These are phyloP conservation scores for Aspergillus campestris DNA, from an alignment of 495 filamentous ascomycete genomes.

Conservation along the genomic window DNA sequence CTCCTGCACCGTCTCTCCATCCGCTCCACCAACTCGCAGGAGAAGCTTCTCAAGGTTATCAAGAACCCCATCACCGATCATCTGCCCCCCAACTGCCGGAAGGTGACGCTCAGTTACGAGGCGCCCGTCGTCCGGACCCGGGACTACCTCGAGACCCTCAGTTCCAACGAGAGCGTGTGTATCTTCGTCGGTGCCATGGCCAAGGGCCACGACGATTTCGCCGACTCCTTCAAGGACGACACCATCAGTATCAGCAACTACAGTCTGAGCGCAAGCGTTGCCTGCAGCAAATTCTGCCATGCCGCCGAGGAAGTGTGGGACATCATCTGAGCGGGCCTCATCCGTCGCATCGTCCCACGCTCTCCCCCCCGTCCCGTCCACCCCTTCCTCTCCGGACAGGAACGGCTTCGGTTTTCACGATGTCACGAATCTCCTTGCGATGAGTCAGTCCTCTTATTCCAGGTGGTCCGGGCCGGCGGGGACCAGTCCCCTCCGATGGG, in stretches of 20 bases:
- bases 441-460: conserved; percentile 3
- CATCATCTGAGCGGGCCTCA: conserved; percentile 54
- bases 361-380: background rate
- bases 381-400: background rate
- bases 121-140: conserved; percentile 74
- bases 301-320: conserved; percentile 95
- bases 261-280: conserved; percentile 91
- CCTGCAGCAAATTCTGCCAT: conserved; percentile 98
- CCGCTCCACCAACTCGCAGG: conserved; percentile 87
- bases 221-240: conserved; percentile 89
- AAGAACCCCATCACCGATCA: conserved; percentile 97
- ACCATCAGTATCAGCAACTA: conserved; percentile 97
- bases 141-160: conserved; percentile 77
- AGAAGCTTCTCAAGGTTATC: conserved; percentile 96
- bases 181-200: conserved; percentile 99
- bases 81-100: conserved; percentile 91
- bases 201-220: conserved; percentile 91
- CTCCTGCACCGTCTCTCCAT: conserved; percentile 95
- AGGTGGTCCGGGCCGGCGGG: too few species aligned
- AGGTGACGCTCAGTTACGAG: conserved; percentile 92
- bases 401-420: conserved; percentile 18
- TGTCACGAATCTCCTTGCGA: conserved; percentile 32
- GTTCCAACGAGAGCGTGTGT: conserved; percentile 81
- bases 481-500: too few species aligned
- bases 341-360: conserved; percentile 1